Conservation (phyloP, 2,329 filamentous ascomycete genomes). For the Rutstroemia sp. region DNA sequence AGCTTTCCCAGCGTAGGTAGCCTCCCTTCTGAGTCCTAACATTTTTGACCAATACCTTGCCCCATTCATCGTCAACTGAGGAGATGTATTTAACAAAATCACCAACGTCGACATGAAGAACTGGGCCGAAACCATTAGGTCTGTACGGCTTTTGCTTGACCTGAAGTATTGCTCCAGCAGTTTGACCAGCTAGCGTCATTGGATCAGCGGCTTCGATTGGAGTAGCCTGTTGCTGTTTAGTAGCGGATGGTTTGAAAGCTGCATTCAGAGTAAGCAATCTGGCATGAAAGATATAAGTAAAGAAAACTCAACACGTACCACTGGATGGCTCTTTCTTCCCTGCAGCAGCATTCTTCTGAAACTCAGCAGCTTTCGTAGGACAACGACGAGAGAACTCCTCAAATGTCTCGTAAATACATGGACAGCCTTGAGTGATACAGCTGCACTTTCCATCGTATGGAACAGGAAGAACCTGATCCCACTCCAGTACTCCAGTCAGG, state of each 20-base stretch:
- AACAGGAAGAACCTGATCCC: not conserved
- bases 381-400: not conserved
- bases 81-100: not conserved
- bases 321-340: too few species aligned
- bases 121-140: not conserved
- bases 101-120: not conserved
- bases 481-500: not conserved
- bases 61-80: not conserved
- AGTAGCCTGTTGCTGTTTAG: too few species aligned
- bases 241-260: too few species aligned
- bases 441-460: constrained; percentile 4
- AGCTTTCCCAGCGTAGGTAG: not conserved
- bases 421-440: not conserved
- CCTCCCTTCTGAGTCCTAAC: constrained; percentile 4
- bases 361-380: not conserved
- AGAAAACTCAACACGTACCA: too few species aligned
- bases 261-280: too few species aligned
- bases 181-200: not conserved
- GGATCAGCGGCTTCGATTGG: not conserved
- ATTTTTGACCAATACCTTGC: not conserved
- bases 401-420: constrained; percentile 4
- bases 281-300: too few species aligned
- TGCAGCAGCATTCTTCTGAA: too few species aligned
- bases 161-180: not conserved
- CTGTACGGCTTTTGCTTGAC: not conserved